phyloP scores from a whole-genome alignment of 2,329 filamentous ascomycete species.

The Daldinia eschscholtzii region DNA sequence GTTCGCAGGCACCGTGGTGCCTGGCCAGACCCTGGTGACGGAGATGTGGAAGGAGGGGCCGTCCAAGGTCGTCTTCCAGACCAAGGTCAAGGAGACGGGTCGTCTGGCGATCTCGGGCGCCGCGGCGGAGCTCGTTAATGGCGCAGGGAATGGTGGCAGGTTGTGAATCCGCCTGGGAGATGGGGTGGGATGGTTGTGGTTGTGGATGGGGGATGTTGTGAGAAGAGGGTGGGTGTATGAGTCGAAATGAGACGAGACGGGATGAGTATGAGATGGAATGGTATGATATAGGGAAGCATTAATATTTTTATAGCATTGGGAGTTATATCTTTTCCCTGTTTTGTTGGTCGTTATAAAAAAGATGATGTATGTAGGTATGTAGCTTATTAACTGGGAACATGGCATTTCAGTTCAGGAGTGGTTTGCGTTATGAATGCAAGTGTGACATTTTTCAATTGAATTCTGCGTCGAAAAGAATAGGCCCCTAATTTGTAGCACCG shows the following conservation, averaged over 20 bases:
- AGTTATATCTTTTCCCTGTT: not conserved
- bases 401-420: constrained; percentile 4
- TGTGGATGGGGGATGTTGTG: not conserved
- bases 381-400: constrained; percentile 7
- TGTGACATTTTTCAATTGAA: not conserved
- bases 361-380: constrained; percentile 12
- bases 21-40: constrained; percentile 89
- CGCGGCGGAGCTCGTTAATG: constrained; percentile 76
- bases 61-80: constrained; percentile 83
- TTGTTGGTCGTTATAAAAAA: constrained; percentile 16
- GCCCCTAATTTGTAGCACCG: too few species aligned
- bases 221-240: constrained; percentile 2
- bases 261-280: not conserved
- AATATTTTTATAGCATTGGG: constrained; percentile 7
- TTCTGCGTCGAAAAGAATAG: too few species aligned
- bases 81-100: constrained; percentile 91
- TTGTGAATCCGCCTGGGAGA: constrained; percentile 33
- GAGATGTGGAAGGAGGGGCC: constrained; percentile 91
- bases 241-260: not conserved
- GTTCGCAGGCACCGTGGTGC: constrained; percentile 87
- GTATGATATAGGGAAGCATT: not conserved
- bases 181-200: not conserved
- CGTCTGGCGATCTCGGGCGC: constrained; percentile 87
- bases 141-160: constrained; percentile 51
- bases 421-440: constrained; percentile 14